Evolutionary conservation across 1,284 basidiomycete genomes (phyloP).

Genomic region (Puccinia polysora): DNA sequence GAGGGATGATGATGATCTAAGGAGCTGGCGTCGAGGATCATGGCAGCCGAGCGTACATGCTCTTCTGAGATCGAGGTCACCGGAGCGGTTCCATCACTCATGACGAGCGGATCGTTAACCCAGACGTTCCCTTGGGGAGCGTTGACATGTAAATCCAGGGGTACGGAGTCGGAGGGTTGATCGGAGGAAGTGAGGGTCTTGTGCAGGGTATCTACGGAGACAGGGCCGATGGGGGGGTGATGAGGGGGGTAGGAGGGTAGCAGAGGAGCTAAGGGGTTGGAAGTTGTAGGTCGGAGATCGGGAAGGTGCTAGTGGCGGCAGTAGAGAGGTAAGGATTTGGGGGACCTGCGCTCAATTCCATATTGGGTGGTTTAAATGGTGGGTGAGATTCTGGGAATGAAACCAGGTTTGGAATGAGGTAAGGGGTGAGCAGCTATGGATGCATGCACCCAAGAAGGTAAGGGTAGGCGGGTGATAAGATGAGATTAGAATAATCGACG

Average conservation of each 20-base stretch:
- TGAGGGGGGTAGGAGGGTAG: neutral
- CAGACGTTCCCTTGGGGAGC: conserved; percentile 26
- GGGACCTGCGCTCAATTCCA: conserved; percentile 26
- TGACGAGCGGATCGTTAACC: conserved; percentile 24
- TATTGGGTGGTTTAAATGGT: conserved; percentile 19
- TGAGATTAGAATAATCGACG: neutral
- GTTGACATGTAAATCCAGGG: conserved; percentile 8
- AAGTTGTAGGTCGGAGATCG: neutral
- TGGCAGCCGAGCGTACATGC: neutral
- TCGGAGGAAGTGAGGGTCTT: neutral
- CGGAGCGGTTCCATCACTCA: conserved; percentile 10
- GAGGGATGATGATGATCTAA: neutral
- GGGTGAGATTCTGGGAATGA: conserved; percentile 24
- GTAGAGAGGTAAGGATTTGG: neutral
- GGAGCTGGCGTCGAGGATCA: neutral
- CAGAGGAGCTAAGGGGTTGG: neutral
- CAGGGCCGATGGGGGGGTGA: neutral
- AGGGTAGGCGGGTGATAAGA: neutral
- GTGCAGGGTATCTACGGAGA: neutral
- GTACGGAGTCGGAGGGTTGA: neutral
- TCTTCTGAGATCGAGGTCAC: neutral
- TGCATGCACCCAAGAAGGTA: neutral
- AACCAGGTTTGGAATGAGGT: conserved; percentile 4
- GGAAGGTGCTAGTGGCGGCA: neutral
- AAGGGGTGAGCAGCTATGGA: neutral